Base-by-base conservation (phyloP, 1,284 basidiomycete genomes). In the Tilletiopsis washingtonensis region DNA sequence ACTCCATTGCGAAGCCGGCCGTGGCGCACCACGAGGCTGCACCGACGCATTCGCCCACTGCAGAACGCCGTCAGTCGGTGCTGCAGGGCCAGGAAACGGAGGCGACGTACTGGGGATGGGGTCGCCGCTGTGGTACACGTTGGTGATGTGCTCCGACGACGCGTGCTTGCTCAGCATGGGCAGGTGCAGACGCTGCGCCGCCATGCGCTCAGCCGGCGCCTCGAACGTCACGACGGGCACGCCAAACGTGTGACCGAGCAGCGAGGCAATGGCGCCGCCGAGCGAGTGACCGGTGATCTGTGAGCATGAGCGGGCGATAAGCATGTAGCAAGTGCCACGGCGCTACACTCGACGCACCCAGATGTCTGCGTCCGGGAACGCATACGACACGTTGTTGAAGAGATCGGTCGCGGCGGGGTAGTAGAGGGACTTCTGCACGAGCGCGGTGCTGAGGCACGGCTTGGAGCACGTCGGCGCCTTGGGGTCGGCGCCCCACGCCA, bases 231-330 rank as follows among this genome's bases (percentile, higher is more conserved):
- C 84, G 5, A 82, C 86, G 0, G 93, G 93, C 0, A 80, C 79
- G n/a, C 93, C 93, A 70, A 96, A 98, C 0, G 93, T 94, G 15
- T 84, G 78, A 1, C 88, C 91, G 17, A 97, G 77, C 47, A 96
- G 79, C n/a, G 85, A 81, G 0, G 88, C 84, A 4, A 97, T 76
- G 0, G 87, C 82, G 12, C 91, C 91, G 40, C 91, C 90, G 5
- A 98, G 76, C 15, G 86, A 91, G 74, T 94, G 90, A 0, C 93
- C 93, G 15, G 82, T 82, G 37, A 97, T 76, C 32, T 34, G 32
- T 34, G 12, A 34, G 17, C 12, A 34, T 11, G 12, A 12, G 32
- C n/a, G n/a, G n/a, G n/a, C 17, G 32, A 34, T 11, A 11, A 12
- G 17, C 17, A 34, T 34, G 12, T 34, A 11, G 3, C 12, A 34